Base-by-base conservation (phyloP, 371 early-diverging fungal species). In the Mucor irregularis region DNA sequence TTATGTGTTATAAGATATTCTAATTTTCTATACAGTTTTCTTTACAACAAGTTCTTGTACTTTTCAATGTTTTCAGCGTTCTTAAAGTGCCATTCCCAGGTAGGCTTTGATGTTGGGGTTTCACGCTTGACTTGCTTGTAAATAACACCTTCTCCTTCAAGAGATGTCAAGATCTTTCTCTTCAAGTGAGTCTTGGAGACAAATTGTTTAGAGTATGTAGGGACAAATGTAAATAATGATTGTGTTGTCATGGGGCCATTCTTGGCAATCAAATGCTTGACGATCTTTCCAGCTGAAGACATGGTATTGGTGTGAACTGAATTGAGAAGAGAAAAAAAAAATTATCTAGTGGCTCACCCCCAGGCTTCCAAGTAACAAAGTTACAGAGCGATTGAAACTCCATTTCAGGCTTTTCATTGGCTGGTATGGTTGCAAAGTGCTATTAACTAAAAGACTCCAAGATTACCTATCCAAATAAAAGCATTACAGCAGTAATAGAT, bases 191-290 rank as follows among this genome's bases (percentile, higher is more conserved):
- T 49, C n/a, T 66, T 74, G 28, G 68, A 68, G 11, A 70, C 34
- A 9, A 74, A 49, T 38, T 68, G 40, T 39, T 54, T 11, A 37
- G 47, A 30, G 35, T 70, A 66, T 14, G 55, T 39, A 22, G 68
- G 68, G 5, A 74, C 59, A 35, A 17, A 57, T 14, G 37, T 14
- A 11, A 47, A 61, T 30, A 74, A 45, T 0, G 43, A 17, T 17
- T 71, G 66, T 39, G 61, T 74, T 17, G 74, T 64, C 62, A 74
- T 65, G 16, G 74, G 74, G n/a, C 74, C 74, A 46, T 68, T 53
- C 24, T 64, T 68, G 10, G 74, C 69, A 43, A 74, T n/a, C 33
- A 74, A 53, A 2, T 65, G 57, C 29, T 74, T 68, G 24, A 74
- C 42, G 33, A 74, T 53, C 37, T 65, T 68, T 34, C 65, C 68